Evolutionary conservation across 176 grass and related monocot species (phyloP), one percentile per base, ranked within the genome.

Genomic region (Triticum turgidum): DNA sequence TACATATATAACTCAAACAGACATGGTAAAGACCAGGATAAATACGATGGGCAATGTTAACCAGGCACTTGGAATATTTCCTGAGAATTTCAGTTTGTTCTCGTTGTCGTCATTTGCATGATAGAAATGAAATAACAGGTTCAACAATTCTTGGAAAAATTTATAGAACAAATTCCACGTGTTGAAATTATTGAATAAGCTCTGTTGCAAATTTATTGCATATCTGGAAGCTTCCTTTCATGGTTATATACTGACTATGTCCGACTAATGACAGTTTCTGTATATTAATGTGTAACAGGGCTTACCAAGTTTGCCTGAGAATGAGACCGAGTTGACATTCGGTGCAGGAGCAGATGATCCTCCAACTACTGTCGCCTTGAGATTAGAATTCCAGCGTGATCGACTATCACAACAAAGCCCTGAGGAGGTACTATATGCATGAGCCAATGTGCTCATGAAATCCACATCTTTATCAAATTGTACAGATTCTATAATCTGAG

Each of bases 351-450:
- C 65, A 64, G 52, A 80, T 76, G 41, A 89, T 82, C 89, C 92
- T 65, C 92, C 92, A 79, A 94, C 82, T 24, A 85, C 87, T 39
- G 39, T 80, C 77, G 82, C 85, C 29, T 38, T 94, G 49, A 84
- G 66, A 27, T 76, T 37, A 84, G 87, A 94, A 87, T 89, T 94
- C 81, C 92, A 89, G 34, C 85, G 87, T 52, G 73, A 82, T 29
- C 85, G 85, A 11, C 42, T 91, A 59, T 91, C 90, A 80, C 89
- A 94, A 67, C 79, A 87, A 82, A 94, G 87, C 79, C 84, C 92
- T 37, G 72, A 91, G 74, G 84, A 94, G 92, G 92, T 91, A 87
- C 14, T 51, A 38, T n/a, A 83, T 32, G 9, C 32, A 76, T 85
- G 76, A 76, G 51, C 24, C 27, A 61, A 73, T 79, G 14, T 35